Evolutionary conservation across 2,329 filamentous ascomycete species (phyloP).

Genomic region (Beauveria caledonica): DNA sequence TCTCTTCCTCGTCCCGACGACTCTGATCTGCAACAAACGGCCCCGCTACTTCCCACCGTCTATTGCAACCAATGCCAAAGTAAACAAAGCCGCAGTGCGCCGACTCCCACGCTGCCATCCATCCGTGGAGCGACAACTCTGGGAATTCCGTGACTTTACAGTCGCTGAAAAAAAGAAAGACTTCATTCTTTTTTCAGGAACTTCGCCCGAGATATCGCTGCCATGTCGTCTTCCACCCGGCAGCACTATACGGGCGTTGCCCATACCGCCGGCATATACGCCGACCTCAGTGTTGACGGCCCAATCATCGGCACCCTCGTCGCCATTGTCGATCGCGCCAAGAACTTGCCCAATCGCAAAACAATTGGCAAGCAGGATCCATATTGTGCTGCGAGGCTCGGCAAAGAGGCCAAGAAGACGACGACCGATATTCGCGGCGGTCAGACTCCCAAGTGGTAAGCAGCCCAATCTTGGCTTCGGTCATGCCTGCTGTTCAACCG

Average conservation of each 20-base stretch:
- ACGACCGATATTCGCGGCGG: slow-evolving; percentile 88
- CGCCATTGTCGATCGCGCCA: slow-evolving; percentile 84
- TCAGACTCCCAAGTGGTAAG: slow-evolving; percentile 89
- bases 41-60: slow-evolving; percentile 4
- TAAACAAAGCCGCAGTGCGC: slow-evolving; percentile 7
- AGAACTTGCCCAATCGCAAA: slow-evolving; percentile 93
- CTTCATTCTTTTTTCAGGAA: not conserved
- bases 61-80: slow-evolving; percentile 4
- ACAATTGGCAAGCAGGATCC: slow-evolving; percentile 98
- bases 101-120: not conserved
- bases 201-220: slow-evolving; percentile 10
- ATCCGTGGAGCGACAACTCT: not conserved
- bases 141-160: not conserved
- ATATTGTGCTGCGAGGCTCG: slow-evolving; percentile 86
- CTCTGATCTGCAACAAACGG: not conserved
- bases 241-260: slow-evolving; percentile 19
- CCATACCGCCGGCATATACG: slow-evolving; percentile 88
- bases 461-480: not conserved
- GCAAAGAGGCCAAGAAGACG: slow-evolving; percentile 97
- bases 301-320: slow-evolving; percentile 91
- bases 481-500: too few relatives aligned
- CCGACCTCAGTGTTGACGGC: slow-evolving; percentile 88
- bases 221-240: slow-evolving; percentile 39
- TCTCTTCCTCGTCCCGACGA: not conserved
- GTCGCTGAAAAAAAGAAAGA: not conserved